Conservation (phyloP, 257 asterid species). For the Cynanchum wilfordii region DNA sequence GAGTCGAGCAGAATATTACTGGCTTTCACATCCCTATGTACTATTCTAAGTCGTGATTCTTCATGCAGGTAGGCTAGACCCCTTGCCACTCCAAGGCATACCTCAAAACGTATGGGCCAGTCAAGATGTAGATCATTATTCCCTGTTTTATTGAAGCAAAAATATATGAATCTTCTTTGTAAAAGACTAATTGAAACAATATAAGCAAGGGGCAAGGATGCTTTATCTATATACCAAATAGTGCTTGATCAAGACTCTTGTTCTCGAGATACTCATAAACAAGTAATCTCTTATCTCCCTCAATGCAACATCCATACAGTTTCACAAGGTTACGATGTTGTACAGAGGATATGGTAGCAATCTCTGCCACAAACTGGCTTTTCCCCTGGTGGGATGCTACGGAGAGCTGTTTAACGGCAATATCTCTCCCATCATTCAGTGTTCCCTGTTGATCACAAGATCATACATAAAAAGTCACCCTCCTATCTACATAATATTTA, state of each 20-base stretch:
- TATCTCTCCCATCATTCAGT: constrained; percentile 60
- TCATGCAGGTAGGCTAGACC: constrained; percentile 76
- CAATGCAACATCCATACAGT: constrained; percentile 76
- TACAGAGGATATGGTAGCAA: constrained; percentile 87
- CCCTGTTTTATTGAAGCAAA: constrained; percentile 31
- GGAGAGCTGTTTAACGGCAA: constrained; percentile 80
- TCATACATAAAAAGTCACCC: not conserved
- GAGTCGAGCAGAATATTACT: constrained; percentile 73
- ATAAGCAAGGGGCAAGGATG: not conserved
- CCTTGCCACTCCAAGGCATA: constrained; percentile 77
- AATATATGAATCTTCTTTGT: not conserved
- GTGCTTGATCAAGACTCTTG: constrained; percentile 66
- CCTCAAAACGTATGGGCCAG: constrained; percentile 61
- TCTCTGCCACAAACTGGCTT: constrained; percentile 81
- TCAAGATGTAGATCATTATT: constrained; percentile 38
- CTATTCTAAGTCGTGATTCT: constrained; percentile 63
- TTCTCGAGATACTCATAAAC: constrained; percentile 82
- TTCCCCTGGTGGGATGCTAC: constrained; percentile 83
- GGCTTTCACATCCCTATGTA: constrained; percentile 77
- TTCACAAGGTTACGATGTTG: constrained; percentile 90
- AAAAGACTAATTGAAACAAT: not conserved
- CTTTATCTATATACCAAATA: constrained; percentile 41
- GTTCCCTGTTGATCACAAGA: constrained; percentile 46
- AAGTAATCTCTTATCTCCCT: constrained; percentile 61
- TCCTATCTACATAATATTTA: not conserved